Evolutionary conservation across 2,329 filamentous ascomycete genomes (phyloP).

Genomic region (Diaporthe australafricana): DNA sequence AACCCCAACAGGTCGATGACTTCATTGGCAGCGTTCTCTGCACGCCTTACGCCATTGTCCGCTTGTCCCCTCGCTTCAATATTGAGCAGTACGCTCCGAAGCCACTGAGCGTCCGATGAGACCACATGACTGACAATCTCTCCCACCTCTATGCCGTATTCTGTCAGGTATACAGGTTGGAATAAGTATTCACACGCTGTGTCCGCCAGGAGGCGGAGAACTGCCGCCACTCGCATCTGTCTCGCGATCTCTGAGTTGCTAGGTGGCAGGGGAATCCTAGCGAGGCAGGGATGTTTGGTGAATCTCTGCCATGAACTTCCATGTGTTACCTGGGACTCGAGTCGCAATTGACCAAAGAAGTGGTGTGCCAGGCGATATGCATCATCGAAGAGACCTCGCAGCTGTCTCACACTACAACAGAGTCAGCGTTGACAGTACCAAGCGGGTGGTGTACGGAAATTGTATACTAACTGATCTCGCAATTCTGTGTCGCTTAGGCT

Average conservation of each 20-base stretch:
- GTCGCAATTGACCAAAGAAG: background rate
- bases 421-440: background rate
- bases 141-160: background rate
- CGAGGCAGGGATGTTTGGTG: background rate
- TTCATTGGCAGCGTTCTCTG: background rate
- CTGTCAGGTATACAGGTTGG: conserved; percentile 9
- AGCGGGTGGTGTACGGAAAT: background rate
- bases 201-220: background rate
- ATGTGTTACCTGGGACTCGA: background rate
- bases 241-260: background rate
- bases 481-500: background rate
- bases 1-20: background rate
- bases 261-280: background rate
- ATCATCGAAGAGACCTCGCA: background rate
- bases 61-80: background rate
- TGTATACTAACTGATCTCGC: background rate
- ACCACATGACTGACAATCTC: background rate
- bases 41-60: background rate
- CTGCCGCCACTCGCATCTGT: background rate
- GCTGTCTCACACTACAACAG: background rate
- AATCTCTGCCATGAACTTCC: background rate
- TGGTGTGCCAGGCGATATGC: background rate
- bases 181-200: background rate
- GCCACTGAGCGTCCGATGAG: background rate
- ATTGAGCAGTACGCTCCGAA: conserved; percentile 6